Evolutionary conservation across 164 flowering plant genomes (phyloP).

Genomic region (Stephania japonica): DNA sequence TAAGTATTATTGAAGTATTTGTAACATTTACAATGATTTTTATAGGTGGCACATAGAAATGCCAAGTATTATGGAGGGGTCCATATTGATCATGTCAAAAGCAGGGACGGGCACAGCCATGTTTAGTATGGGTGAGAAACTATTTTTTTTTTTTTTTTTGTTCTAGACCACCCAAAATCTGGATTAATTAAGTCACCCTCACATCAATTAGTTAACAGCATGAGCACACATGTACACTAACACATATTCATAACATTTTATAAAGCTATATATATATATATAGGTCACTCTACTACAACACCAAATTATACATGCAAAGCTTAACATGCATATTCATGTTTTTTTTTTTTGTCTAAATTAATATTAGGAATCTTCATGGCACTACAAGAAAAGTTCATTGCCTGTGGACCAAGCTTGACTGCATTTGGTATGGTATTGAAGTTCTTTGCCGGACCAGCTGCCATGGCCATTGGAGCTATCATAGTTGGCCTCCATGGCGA

Average conservation of each 20-base stretch:
- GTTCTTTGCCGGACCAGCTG: conserved; percentile 71
- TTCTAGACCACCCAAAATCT: too few relatives aligned
- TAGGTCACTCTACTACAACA: too few relatives aligned
- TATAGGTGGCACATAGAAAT: conserved; percentile 53
- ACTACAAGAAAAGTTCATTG: conserved; percentile 48
- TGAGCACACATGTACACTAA: too few relatives aligned
- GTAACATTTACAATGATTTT: too few relatives aligned
- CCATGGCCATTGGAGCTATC: conserved; percentile 56
- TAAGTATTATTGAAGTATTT: too few relatives aligned
- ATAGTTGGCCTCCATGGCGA: conserved; percentile 58
- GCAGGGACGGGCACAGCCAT: conserved; percentile 81
- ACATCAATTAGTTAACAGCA: too few relatives aligned
- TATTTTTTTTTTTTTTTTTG: background rate
- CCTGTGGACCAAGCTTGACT: conserved; percentile 50
- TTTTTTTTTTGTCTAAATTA: background rate
- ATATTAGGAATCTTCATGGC: conserved; percentile 67
- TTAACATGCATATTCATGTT: background rate
- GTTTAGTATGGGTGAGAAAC: conserved; percentile 68
- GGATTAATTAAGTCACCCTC: too few relatives aligned
- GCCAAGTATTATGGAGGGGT: conserved; percentile 68
- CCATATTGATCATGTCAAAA: conserved; percentile 52
- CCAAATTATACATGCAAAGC: background rate
- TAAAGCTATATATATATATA: too few relatives aligned
- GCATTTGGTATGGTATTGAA: conserved; percentile 52
- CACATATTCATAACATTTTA: too few relatives aligned